Conservation (phyloP, 176 grass and related monocot species). For the Puccinellia tenuiflora region DNA sequence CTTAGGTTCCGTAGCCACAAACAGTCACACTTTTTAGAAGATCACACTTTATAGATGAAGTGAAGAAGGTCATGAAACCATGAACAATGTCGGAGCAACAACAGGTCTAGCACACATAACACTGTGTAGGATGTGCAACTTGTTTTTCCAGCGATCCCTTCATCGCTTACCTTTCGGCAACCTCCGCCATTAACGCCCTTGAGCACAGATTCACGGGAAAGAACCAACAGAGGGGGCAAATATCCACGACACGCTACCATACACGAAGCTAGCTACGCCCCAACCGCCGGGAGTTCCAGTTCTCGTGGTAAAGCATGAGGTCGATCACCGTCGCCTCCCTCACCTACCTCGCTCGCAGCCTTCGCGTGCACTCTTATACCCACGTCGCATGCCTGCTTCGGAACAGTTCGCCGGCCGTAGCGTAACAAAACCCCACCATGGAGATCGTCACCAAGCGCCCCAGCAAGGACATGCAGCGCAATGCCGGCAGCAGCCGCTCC, state of each 20-base stretch:
- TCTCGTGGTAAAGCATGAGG: slow-evolving; percentile 14
- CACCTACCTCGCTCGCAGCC: slow-evolving; percentile 23
- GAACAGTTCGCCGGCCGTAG: not conserved
- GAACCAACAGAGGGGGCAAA: not conserved
- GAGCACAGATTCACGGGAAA: slow-evolving; percentile 42
- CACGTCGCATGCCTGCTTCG: not conserved
- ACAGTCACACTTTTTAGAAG: no score
- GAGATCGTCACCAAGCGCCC: slow-evolving; percentile 39
- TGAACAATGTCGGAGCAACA: not conserved
- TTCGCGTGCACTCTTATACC: slow-evolving; percentile 43
- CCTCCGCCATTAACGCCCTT: slow-evolving; percentile 50
- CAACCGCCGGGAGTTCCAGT: slow-evolving; percentile 22
- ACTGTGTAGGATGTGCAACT: not conserved
- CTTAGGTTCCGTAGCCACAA: no score
- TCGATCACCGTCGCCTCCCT: not conserved
- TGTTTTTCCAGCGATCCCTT: not conserved
- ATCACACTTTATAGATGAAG: no score
- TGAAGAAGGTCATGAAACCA: no score
- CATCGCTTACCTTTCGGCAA: slow-evolving; percentile 30
- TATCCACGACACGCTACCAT: slow-evolving; percentile 20
- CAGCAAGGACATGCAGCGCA: slow-evolving; percentile 8
- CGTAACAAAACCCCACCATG: slow-evolving; percentile 8
- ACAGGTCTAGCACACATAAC: not conserved
- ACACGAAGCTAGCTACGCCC: slow-evolving; percentile 37
- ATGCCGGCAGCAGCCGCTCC: not conserved